These are phyloP conservation scores for Dunaliella primolecta DNA, from an alignment of 139 green algal species.

Conservation along the genomic window DNA sequence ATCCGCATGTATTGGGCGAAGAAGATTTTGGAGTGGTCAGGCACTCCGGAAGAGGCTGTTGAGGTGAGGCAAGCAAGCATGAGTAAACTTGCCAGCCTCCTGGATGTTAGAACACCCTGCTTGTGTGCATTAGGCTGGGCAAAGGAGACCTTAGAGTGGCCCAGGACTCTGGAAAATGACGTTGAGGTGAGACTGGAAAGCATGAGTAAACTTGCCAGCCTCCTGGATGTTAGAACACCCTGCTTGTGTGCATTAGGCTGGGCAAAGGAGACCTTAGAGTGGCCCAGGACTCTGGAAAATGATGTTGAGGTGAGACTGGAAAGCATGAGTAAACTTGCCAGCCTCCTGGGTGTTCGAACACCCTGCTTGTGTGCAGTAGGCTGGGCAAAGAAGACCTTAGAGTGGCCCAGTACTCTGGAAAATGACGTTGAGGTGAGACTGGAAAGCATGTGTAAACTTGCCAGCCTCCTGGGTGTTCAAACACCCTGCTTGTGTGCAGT, in stretches of 20 bases:
- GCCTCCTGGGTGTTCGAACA: no score
- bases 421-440: slow-evolving; percentile 65
- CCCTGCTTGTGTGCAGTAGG: no score
- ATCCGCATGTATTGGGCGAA: slow-evolving; percentile 97
- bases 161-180: slow-evolving; percentile 68
- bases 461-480: no score
- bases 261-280: slow-evolving; percentile 98
- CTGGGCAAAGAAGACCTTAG: slow-evolving; percentile 98
- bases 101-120: no score
- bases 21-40: slow-evolving; percentile 97
- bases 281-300: slow-evolving; percentile 74
- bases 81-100: no score
- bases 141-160: slow-evolving; percentile 99
- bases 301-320: slow-evolving; percentile 56
- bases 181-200: slow-evolving; percentile 41
- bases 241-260: no score
- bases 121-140: no score
- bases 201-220: no score
- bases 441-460: no score
- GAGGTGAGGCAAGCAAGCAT: slow-evolving; percentile 21
- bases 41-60: slow-evolving; percentile 75
- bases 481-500: no score
- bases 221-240: no score
- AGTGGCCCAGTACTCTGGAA: slow-evolving; percentile 82
- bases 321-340: no score